Percentiles rank a stretch among this genome's conserved stretches.
These are phyloP conservation scores for Suhomyces guaymorum DNA, from an alignment of 1,139 yeast species.

Conservation along the genomic window DNA sequence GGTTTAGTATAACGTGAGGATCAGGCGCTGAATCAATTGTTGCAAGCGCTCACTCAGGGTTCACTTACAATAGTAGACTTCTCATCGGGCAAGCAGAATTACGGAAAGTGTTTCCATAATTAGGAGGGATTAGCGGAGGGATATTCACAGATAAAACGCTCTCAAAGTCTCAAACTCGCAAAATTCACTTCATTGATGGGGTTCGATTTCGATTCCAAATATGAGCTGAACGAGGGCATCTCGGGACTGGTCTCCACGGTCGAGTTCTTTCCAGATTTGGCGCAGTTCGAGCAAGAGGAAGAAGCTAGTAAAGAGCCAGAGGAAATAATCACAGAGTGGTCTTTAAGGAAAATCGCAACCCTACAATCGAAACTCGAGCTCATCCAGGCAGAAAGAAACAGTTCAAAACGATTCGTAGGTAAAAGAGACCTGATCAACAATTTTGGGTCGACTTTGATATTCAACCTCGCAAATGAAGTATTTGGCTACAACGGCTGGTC, in stretches of 20 bases:
- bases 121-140: too few species aligned
- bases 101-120: too few species aligned
- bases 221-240: conserved; percentile 11
- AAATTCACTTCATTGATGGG: too few species aligned
- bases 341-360: conserved; percentile 34
- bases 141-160: too few species aligned
- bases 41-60: too few species aligned
- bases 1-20: too few species aligned
- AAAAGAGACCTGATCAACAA: conserved; percentile 9
- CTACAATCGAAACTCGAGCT: conserved; percentile 36
- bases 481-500: conserved; percentile 75
- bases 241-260: conserved; percentile 19
- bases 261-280: conserved; percentile 28
- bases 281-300: conserved; percentile 17
- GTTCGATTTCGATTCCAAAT: conserved; percentile 12
- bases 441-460: conserved; percentile 29
- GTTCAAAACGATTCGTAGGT: conserved; percentile 13
- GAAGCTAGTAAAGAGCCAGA: conserved; percentile 3
- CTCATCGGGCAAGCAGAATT: too few species aligned
- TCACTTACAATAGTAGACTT: too few species aligned
- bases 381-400: conserved; percentile 21
- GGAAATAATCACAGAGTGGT: conserved; percentile 28
- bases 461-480: conserved; percentile 58
- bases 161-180: too few species aligned
- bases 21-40: too few species aligned